phyloP scores from a whole-genome alignment of 2,329 filamentous ascomycete species.

The Aureobasidium sp. region DNA sequence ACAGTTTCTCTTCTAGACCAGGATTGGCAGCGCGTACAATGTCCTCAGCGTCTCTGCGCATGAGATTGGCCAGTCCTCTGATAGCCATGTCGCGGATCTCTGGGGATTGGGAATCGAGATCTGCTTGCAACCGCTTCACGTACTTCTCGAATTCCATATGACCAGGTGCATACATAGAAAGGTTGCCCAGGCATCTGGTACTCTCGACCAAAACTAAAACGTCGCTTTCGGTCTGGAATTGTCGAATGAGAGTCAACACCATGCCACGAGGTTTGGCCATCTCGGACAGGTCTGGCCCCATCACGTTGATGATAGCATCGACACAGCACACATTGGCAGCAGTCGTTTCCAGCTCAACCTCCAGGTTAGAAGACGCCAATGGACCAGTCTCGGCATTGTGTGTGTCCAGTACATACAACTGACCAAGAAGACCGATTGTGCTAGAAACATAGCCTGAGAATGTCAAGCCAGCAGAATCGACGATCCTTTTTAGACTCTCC shows the following conservation, averaged over 20 bases:
- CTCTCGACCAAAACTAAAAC: slow-evolving; percentile 68
- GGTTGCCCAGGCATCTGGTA: slow-evolving; percentile 76
- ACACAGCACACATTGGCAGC: slow-evolving; percentile 80
- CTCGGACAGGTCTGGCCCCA: slow-evolving; percentile 91
- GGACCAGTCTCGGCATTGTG: slow-evolving; percentile 79
- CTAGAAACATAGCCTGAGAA: slow-evolving; percentile 87
- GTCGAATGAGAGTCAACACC: slow-evolving; percentile 74
- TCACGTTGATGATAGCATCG: slow-evolving; percentile 91
- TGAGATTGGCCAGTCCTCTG: slow-evolving; percentile 84
- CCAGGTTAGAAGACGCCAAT: slow-evolving; percentile 78
- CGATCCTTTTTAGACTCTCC: slow-evolving; percentile 75
- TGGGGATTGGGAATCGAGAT: slow-evolving; percentile 60
- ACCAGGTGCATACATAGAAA: slow-evolving; percentile 83
- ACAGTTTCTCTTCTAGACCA: slow-evolving; percentile 82
- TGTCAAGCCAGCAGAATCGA: slow-evolving; percentile 84
- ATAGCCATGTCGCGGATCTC: slow-evolving; percentile 72
- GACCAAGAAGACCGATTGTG: slow-evolving; percentile 86
- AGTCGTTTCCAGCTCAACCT: slow-evolving; percentile 73
- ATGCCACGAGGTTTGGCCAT: slow-evolving; percentile 85
- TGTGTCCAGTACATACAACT: slow-evolving; percentile 83
- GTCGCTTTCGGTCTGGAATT: slow-evolving; percentile 66
- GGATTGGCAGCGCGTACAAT: slow-evolving; percentile 68
- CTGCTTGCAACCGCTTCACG: slow-evolving; percentile 70
- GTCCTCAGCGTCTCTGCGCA: slow-evolving; percentile 82
- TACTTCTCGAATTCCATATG: slow-evolving; percentile 80